Conservation (phyloP, 805 yeast genomes). For the Isabelozyma rhagii region DNA sequence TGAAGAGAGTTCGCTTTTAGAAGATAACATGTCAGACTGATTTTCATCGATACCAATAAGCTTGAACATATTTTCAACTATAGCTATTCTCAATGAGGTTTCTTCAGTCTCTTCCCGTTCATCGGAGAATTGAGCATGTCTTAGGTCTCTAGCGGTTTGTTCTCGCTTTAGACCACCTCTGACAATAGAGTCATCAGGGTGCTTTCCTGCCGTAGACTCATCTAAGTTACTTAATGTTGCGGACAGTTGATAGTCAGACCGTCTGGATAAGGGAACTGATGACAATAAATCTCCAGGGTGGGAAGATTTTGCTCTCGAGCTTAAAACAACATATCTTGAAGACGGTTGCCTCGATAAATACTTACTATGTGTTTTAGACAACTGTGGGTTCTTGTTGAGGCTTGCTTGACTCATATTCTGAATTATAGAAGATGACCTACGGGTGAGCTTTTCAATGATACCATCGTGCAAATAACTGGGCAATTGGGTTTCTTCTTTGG, state of each 20-base stretch:
- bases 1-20: conserved; percentile 14
- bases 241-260: conserved; percentile 22
- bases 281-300: conserved; percentile 87
- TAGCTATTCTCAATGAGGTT: conserved; percentile 55
- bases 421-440: neutral
- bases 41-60: conserved; percentile 59
- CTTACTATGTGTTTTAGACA: conserved; percentile 1
- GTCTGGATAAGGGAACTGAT: conserved; percentile 67
- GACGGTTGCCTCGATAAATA: conserved; percentile 8
- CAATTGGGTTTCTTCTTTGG: conserved; percentile 28
- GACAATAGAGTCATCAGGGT: neutral
- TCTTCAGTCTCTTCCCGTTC: conserved; percentile 71
- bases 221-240: neutral
- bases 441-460: conserved; percentile 40
- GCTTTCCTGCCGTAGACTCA: neutral
- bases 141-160: conserved; percentile 15
- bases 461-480: conserved; percentile 67
- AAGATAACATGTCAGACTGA: conserved; percentile 4
- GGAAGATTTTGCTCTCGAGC: conserved; percentile 49
- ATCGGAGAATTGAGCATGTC: conserved; percentile 45
- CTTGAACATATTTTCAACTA: conserved; percentile 68
- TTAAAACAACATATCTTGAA: conserved; percentile 43
- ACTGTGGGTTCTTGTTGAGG: conserved; percentile 8
- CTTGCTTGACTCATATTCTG: conserved; percentile 6
- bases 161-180: conserved; percentile 6